Conservation (phyloP, 495 filamentous ascomycete genomes). For the Aspergillus leporis region DNA sequence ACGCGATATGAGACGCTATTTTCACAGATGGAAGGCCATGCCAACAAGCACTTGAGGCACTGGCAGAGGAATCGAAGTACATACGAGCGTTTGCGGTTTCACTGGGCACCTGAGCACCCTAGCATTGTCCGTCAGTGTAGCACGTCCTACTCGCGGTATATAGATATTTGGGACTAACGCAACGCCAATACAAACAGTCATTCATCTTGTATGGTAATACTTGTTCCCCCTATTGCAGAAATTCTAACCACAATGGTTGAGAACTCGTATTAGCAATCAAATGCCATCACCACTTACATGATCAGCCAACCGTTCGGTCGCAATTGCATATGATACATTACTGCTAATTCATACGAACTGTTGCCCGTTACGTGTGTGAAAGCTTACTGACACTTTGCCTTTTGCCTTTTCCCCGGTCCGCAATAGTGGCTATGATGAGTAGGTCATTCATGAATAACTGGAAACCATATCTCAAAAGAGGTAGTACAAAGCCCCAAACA, state of each 20-base stretch:
- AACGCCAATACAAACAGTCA: neutral
- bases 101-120: neutral
- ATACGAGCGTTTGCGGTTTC: neutral
- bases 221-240: too few species aligned
- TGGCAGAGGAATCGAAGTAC: neutral
- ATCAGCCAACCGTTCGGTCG: too few species aligned
- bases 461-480: neutral
- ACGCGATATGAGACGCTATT: neutral
- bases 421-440: neutral
- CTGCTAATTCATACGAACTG: too few species aligned
- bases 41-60: neutral
- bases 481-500: neutral
- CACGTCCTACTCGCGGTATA: neutral
- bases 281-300: too few species aligned
- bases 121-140: conserved; percentile 1
- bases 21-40: neutral
- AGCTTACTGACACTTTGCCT: neutral
- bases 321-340: too few species aligned
- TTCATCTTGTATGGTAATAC: neutral
- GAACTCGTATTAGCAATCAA: too few species aligned
- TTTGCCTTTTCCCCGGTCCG: neutral
- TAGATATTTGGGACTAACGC: neutral
- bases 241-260: too few species aligned
- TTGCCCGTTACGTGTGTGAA: too few species aligned
- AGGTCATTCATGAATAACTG: too few species aligned